Evolutionary conservation across 208 protist genomes (phyloP).

Genomic region (Herpetomonas samuelpessoai): DNA sequence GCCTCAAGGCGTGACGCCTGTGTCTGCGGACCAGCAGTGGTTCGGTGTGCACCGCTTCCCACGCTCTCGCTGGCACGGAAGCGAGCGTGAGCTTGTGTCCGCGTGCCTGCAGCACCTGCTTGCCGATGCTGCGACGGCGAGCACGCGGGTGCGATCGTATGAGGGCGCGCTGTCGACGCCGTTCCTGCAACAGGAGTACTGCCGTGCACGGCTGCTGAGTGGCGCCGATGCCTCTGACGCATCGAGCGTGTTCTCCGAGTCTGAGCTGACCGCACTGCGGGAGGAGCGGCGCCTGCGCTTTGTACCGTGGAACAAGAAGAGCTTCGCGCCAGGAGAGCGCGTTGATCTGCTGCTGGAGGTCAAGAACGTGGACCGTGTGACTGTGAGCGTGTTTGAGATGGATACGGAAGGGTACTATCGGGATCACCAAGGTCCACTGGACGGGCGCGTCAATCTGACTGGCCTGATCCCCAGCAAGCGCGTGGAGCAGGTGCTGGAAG

Average conservation of each 20-base stretch:
- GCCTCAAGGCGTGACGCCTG: neutral
- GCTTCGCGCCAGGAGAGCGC: neutral
- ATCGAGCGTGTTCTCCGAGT: constrained; percentile 1
- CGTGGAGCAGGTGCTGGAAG: constrained; percentile 7
- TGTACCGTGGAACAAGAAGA: constrained; percentile 1
- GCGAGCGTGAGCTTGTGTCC: neutral
- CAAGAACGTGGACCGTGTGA: neutral
- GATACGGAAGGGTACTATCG: constrained; percentile 2
- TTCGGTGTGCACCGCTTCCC: neutral
- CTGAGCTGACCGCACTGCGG: neutral
- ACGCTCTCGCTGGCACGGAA: neutral
- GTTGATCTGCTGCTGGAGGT: constrained; percentile 5
- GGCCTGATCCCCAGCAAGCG: constrained; percentile 7
- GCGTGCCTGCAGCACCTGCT: neutral
- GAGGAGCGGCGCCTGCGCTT: constrained; percentile 6
- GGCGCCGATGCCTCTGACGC: neutral
- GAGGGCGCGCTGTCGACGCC: neutral
- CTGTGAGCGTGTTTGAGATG: constrained; percentile 5
- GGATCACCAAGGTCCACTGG: neutral
- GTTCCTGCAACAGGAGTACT: neutral
- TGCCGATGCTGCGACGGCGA: neutral
- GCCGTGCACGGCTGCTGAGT: neutral
- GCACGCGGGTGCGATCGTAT: neutral
- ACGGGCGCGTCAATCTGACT: neutral
- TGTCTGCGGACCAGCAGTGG: neutral